Base-by-base conservation (phyloP, 306 rosid genomes). In the Gynostemma pentaphyllum region DNA sequence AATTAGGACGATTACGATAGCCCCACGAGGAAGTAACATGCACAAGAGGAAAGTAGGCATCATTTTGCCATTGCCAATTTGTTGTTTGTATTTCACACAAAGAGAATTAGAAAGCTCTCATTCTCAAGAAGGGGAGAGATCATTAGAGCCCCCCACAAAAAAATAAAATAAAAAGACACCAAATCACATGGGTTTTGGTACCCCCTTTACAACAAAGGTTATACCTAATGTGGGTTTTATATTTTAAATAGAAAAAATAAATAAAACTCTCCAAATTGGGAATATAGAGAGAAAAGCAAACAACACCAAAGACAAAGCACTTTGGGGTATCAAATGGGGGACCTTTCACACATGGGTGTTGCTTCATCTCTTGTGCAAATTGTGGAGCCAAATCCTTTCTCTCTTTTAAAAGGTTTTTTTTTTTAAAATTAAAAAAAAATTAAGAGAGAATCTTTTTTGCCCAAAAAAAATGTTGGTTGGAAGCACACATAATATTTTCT, bases 1-100 rank as follows among this genome's bases (percentile, higher is more conserved):
- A 32, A 32, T 7, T 2, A 2, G 7, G 7, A 32, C 74, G 90
- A 80, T 78, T 81, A 78, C 72, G 85, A 86, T 70, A 82, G 66
- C 72, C 82, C 86, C 96, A 88, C 96, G 92, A 82, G 95, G 88
- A 86, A 86, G 95, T 87, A 87, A 87, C 96, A 77, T 91, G 97
- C 83, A 76, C 67, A 57, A 40, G 76, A 72, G 77, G 76, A 72
- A 53, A 32, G 44, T 19, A 9, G 11, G 16, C 10, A 66, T 69
- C 74, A 76, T 77, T 77, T 82, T 49, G 49, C 69, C n/a, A n/a
- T n/a, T n/a, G n/a, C n/a, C n/a, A n/a, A n/a, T 54, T 45, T 73
- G 69, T 75, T 81, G 80, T 81, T 81, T 79, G 80, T 67, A 71
- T 53, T n/a, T n/a, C n/a, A n/a, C n/a, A n/a, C n/a, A n/a, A n/a